These are phyloP conservation scores for Neurospora tetraspora DNA, from an alignment of 495 filamentous ascomycete species.

Conservation along the genomic window DNA sequence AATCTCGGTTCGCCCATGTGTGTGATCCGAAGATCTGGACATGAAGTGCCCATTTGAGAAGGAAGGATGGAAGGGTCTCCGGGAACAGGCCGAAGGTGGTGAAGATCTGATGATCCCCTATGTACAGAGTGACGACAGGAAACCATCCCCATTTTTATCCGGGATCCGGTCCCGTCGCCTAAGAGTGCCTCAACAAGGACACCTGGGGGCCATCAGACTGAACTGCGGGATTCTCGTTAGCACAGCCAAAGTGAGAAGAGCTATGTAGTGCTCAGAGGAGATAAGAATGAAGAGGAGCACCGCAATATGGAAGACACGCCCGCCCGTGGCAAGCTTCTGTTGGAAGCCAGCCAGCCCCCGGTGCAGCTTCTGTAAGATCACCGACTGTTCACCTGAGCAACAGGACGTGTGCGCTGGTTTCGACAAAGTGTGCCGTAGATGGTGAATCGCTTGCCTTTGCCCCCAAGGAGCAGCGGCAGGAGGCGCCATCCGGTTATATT, in stretches of 20 bases:
- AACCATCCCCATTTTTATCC: neutral
- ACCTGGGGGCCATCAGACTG: neutral
- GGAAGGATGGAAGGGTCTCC: slow-evolving; percentile 2
- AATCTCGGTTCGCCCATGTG: neutral
- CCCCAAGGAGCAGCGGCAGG: neutral
- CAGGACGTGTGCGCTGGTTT: neutral
- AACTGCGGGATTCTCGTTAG: neutral
- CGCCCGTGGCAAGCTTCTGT: neutral
- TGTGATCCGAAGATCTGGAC: neutral
- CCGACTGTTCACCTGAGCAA: slow-evolving; percentile 3
- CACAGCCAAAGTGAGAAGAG: neutral
- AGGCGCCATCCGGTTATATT: neutral
- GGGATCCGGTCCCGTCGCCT: neutral
- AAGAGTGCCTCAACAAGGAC: neutral
- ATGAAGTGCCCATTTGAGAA: slow-evolving; percentile 1
- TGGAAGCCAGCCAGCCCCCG: neutral
- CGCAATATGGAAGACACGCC: neutral
- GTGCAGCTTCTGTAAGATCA: neutral
- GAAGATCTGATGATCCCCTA: neutral
- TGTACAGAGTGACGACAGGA: neutral
- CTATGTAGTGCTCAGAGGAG: neutral
- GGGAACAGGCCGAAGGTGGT: neutral
- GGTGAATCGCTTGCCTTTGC: neutral
- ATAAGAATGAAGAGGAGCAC: neutral
- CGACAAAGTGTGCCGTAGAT: neutral